phyloP scores from a whole-genome alignment of 768 basidiomycete genomes.

The Lactarius pseudohatsudake region DNA sequence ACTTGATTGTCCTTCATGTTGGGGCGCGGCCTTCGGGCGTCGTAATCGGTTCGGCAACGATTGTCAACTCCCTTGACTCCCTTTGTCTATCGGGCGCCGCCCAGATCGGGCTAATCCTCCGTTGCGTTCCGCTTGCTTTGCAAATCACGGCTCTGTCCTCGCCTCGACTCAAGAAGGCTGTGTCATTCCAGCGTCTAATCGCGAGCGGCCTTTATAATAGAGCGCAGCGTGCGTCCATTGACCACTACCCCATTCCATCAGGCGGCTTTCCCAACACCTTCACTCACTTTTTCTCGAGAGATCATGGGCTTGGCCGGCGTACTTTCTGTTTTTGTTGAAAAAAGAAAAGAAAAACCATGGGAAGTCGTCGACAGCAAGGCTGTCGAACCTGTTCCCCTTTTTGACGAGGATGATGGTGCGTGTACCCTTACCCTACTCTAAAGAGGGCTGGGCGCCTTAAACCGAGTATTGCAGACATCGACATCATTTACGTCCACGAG shows the following conservation, averaged over 20 bases:
- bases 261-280: background rate
- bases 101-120: background rate
- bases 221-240: background rate
- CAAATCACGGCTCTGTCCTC: slow-evolving; percentile 10
- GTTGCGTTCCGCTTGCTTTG: slow-evolving; percentile 9
- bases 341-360: slow-evolving; percentile 61
- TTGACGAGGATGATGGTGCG: slow-evolving; percentile 59
- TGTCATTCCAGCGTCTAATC: slow-evolving; percentile 26
- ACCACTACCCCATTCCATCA: slow-evolving; percentile 5
- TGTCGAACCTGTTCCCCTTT: slow-evolving; percentile 64
- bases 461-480: slow-evolving; percentile 46
- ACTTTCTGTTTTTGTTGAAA: slow-evolving; percentile 44
- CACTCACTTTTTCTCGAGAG: slow-evolving; percentile 9
- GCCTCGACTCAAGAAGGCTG: slow-evolving; percentile 4
- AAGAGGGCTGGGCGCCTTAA: background rate
- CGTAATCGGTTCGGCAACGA: slow-evolving; percentile 23
- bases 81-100: background rate
- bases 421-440: slow-evolving; percentile 8
- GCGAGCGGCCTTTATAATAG: slow-evolving; percentile 18
- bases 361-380: slow-evolving; percentile 70
- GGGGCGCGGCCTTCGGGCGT: background rate
- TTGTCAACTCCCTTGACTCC: background rate
- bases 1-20: background rate
- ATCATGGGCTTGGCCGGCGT: slow-evolving; percentile 30
- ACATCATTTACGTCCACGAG: slow-evolving; percentile 55